Percentiles rank a stretch among this genome's conserved stretches.
phyloP scores from a whole-genome alignment of 176 grass and related monocot species.

The Lolium multiflorum region DNA sequence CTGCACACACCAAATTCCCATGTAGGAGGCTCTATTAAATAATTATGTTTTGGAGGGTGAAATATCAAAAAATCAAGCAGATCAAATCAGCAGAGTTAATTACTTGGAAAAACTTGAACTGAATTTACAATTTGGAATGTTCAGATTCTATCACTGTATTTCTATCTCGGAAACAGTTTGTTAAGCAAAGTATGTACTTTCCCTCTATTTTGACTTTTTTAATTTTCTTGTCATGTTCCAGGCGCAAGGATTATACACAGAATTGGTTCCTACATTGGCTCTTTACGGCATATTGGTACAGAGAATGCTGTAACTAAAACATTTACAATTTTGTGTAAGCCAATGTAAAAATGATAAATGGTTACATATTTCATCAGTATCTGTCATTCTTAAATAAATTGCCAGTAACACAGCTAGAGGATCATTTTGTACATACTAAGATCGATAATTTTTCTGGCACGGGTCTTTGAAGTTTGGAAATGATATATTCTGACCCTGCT shows the following conservation, averaged over 20 bases:
- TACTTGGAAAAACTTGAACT: slow-evolving; percentile 20
- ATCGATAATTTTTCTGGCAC: not conserved
- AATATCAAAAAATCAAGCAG: slow-evolving; percentile 27
- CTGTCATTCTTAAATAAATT: not conserved
- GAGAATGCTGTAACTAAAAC: not conserved
- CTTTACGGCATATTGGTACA: slow-evolving; percentile 79
- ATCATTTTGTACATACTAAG: not conserved
- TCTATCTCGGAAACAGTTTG: not conserved
- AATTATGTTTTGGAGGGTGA: slow-evolving; percentile 22
- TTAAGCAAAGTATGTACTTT: not conserved
- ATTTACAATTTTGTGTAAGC: not conserved
- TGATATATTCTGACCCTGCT: slow-evolving; percentile 18
- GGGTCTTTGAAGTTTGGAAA: slow-evolving; percentile 5
- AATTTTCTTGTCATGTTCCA: slow-evolving; percentile 46
- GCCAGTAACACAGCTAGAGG: not conserved
- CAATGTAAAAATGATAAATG: not conserved
- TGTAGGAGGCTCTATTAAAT: not conserved
- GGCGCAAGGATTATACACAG: slow-evolving; percentile 50
- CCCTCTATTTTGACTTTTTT: slow-evolving; percentile 8
- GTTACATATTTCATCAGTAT: not conserved
- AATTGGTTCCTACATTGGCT: slow-evolving; percentile 61
- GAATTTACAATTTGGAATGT: slow-evolving; percentile 16
- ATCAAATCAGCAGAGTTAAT: not conserved
- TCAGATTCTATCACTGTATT: not conserved
- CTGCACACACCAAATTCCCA: not conserved